phyloP scores from a whole-genome alignment of 2,329 filamentous ascomycete species.

The Lasiodiplodia gonubiensis region DNA sequence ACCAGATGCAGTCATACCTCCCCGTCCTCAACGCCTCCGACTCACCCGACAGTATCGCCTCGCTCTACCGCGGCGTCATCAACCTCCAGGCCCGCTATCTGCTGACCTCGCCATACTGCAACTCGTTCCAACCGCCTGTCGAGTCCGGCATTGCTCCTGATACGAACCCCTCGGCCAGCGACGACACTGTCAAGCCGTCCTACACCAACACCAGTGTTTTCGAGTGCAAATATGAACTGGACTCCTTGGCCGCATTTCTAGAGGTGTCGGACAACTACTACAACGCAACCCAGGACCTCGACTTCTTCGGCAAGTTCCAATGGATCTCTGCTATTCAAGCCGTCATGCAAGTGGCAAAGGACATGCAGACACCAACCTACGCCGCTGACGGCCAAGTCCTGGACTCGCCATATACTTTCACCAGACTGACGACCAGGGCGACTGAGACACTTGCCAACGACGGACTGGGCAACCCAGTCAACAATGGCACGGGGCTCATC shows the following conservation, averaged over 20 bases:
- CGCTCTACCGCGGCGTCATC: slow-evolving; percentile 72
- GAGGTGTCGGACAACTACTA: slow-evolving; percentile 58
- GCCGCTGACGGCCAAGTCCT: slow-evolving; percentile 52
- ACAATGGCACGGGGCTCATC: slow-evolving; percentile 55
- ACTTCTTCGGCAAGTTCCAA: slow-evolving; percentile 56
- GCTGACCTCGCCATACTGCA: slow-evolving; percentile 62
- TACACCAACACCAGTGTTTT: slow-evolving; percentile 55
- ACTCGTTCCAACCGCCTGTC: slow-evolving; percentile 58
- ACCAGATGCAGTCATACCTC: slow-evolving; percentile 74
- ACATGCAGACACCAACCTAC: slow-evolving; percentile 57
- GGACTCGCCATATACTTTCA: slow-evolving; percentile 54
- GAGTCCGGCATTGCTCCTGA: slow-evolving; percentile 52
- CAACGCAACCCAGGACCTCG: slow-evolving; percentile 53
- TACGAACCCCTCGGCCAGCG: slow-evolving; percentile 45
- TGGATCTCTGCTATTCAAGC: slow-evolving; percentile 55
- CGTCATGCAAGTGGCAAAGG: slow-evolving; percentile 52
- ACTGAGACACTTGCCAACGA: slow-evolving; percentile 60
- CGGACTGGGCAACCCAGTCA: slow-evolving; percentile 57
- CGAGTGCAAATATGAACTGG: slow-evolving; percentile 62
- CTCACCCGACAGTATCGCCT: slow-evolving; percentile 65
- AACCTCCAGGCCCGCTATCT: slow-evolving; percentile 75
- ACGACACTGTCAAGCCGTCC: slow-evolving; percentile 51
- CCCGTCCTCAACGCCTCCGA: slow-evolving; percentile 63
- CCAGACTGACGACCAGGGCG: slow-evolving; percentile 50
- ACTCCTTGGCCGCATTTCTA: slow-evolving; percentile 58